Percentiles rank a stretch among this genome's conserved stretches.
Evolutionary conservation across 139 green algal genomes (phyloP).

Genomic region (Dunaliella primolecta): DNA sequence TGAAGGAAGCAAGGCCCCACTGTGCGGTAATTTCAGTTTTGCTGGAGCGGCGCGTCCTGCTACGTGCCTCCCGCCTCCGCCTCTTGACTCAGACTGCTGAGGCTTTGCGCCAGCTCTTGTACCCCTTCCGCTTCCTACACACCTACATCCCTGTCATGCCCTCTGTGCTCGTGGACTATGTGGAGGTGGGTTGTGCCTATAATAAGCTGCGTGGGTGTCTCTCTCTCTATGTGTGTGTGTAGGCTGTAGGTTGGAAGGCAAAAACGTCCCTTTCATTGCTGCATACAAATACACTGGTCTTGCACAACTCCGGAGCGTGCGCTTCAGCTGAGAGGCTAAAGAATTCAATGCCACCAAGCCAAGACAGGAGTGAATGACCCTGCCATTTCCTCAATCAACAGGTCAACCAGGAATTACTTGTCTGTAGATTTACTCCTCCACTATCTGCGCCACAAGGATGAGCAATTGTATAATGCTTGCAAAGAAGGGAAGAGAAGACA

Average conservation of each 20-base stretch:
- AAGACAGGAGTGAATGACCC: too few relatives aligned
- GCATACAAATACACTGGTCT: background rate
- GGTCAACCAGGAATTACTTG: too few relatives aligned
- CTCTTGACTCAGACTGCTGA: conserved; percentile 41
- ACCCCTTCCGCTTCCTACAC: conserved; percentile 39
- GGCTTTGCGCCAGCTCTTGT: conserved; percentile 42
- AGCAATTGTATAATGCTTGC: too few relatives aligned
- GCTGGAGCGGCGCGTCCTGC: conserved; percentile 47
- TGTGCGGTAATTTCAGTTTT: too few relatives aligned
- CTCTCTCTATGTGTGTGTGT: background rate
- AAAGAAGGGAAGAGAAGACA: too few relatives aligned
- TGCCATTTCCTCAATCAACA: too few relatives aligned
- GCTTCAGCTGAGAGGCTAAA: too few relatives aligned
- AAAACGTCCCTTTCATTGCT: background rate
- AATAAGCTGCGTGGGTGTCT: background rate
- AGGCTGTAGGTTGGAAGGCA: background rate
- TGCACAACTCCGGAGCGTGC: background rate
- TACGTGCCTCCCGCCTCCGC: conserved; percentile 25
- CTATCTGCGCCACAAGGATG: too few relatives aligned
- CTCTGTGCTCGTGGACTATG: conserved; percentile 33
- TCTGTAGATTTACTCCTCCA: too few relatives aligned
- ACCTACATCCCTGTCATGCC: conserved; percentile 58
- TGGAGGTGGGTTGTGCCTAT: conserved; percentile 36
- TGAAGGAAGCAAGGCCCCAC: too few relatives aligned
- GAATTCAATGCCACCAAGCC: too few relatives aligned